Evolutionary conservation across 2,329 filamentous ascomycete genomes (phyloP).

Genomic region (Trichoderma asperellum): DNA sequence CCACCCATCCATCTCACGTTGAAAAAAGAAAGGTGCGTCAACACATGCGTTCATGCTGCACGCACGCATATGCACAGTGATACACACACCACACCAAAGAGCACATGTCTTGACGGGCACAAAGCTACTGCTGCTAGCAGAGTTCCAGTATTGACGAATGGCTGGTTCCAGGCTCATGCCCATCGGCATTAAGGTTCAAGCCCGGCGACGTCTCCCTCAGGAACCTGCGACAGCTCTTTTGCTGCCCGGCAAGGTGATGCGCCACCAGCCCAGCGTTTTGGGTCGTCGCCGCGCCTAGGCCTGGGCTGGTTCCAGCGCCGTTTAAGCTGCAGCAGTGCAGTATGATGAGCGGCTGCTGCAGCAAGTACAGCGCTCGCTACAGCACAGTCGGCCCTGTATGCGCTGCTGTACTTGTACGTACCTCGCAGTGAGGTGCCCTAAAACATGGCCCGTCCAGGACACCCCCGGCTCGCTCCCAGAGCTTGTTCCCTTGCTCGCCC

Average conservation of each 20-base stretch:
- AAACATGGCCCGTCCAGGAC: background rate
- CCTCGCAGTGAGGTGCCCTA: no score
- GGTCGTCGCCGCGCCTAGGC: background rate
- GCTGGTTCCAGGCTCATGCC: background rate
- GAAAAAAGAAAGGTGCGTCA: background rate
- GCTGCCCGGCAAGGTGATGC: background rate
- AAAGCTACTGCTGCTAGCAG: background rate
- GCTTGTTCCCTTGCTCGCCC: background rate
- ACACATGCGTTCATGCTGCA: background rate
- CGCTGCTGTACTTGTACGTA: no score
- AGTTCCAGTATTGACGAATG: background rate
- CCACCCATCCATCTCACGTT: background rate
- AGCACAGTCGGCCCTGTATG: background rate
- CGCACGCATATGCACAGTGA: background rate
- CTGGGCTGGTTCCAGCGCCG: background rate
- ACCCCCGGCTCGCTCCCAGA: no score
- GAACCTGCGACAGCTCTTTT: background rate
- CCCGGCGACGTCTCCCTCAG: background rate
- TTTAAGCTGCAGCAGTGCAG: background rate
- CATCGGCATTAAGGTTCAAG: conserved; percentile 10
- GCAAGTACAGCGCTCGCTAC: background rate
- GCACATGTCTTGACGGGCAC: background rate
- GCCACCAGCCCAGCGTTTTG: conserved; percentile 27
- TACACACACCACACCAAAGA: background rate
- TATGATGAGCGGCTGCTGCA: background rate